Percentiles rank a stretch among this genome's conserved stretches.
Conservation (phyloP, 2,329 filamentous ascomycete species). For the Trichoderma afroharzianum region DNA sequence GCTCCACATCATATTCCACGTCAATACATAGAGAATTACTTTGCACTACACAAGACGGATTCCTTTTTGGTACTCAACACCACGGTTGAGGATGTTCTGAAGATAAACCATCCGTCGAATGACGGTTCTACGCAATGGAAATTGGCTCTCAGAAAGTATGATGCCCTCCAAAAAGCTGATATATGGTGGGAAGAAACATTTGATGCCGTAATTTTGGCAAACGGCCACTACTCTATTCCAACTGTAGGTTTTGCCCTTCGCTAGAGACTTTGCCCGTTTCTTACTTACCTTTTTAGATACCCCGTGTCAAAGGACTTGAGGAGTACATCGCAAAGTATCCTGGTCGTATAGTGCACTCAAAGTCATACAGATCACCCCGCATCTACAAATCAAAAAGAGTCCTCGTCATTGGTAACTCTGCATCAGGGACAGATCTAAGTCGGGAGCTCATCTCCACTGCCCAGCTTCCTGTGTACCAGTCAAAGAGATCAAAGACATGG, state of each 20-base stretch:
- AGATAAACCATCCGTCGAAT: conserved; percentile 23
- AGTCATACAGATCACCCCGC: conserved; percentile 40
- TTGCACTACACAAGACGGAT: conserved; percentile 48
- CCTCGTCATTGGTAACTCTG: conserved; percentile 42
- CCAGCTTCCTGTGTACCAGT: conserved; percentile 47
- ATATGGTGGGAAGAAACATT: conserved; percentile 53
- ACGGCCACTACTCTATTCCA: conserved; percentile 43
- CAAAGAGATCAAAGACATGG: conserved; percentile 43
- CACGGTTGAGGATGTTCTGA: conserved; percentile 48
- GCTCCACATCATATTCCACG: conserved; percentile 52
- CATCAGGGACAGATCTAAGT: conserved; percentile 41
- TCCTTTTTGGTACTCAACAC: conserved; percentile 45
- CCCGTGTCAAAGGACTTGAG: conserved; percentile 42
- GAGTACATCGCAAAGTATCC: conserved; percentile 38
- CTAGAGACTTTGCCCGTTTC: neutral
- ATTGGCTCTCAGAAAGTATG: conserved; percentile 45
- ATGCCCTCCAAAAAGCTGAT: conserved; percentile 42
- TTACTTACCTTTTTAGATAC: conserved; percentile 35
- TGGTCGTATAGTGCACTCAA: conserved; percentile 42
- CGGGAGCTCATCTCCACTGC: conserved; percentile 37
- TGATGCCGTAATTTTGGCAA: conserved; percentile 42
- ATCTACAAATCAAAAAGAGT: conserved; percentile 34
- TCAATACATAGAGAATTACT: conserved; percentile 55
- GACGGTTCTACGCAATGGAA: conserved; percentile 35
- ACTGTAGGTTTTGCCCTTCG: conserved; percentile 34